Evolutionary conservation across 805 yeast genomes (phyloP), one percentile per base, ranked within the genome.

Genomic region (Candida sonorensis): DNA sequence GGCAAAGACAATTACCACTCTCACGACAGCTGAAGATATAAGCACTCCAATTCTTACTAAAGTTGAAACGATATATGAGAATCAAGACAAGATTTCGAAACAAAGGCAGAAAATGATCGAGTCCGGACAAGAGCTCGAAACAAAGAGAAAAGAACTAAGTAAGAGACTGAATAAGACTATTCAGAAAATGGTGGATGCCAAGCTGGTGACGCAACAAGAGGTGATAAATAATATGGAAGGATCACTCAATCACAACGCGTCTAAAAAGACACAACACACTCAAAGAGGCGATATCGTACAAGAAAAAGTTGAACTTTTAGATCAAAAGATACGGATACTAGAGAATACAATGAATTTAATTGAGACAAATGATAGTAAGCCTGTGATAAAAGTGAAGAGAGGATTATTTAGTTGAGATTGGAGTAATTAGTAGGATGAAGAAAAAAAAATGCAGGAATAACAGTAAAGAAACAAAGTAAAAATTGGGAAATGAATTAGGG

Each of bases 301-400:
- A 45, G 61, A 64, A 26, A 64, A 74, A 43, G 76, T 85, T 0
- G 96, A 86, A 50, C 39, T 68, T 11, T 48, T 83, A 3, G 94
- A 86, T 53, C 81, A 80, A 41, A 77, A 78, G 31, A 56, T 87
- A 13, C 57, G 95, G 29, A 75, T 83, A 2, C 53, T 86, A 27
- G 95, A 86, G 49, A 57, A 62, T 26, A 68, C 86, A 0, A 43
- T 68, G 31, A 48, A 53, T 31, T 44, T 64, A 13, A 51, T 69
- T 3, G 61, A 55, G 31, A 50, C 30, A 11, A 40, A 44, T 28
- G 27, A 42, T 30, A 37, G 43, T 10, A 33, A 23, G 9, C 48
- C 53, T 18, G 40, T 43, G 11, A 25, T 45, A 13, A 37, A 30
- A 15, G 24, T 30, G 10, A 41, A 32, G 23, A 36, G 31, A 21